These are phyloP conservation scores for Lachnellula occidentalis DNA, from an alignment of 2,329 filamentous ascomycete genomes.

Conservation along the genomic window DNA sequence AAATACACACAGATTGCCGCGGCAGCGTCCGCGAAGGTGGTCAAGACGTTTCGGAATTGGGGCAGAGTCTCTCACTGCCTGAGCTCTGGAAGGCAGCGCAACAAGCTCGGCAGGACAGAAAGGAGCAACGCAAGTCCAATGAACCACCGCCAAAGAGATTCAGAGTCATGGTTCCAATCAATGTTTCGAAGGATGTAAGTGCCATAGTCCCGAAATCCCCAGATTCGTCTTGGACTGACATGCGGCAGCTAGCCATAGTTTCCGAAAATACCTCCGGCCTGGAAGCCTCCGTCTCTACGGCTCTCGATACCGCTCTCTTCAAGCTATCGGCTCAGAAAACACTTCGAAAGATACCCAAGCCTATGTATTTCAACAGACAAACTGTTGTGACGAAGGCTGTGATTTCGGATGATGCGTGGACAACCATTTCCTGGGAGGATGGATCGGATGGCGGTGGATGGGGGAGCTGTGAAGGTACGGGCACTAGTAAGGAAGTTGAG, in stretches of 20 bases:
- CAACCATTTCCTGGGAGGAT: background rate
- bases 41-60: too few species aligned
- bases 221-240: background rate
- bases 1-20: too few species aligned
- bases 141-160: too few species aligned
- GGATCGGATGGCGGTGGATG: background rate
- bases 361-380: too few species aligned
- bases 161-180: too few species aligned
- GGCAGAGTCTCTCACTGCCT: too few species aligned
- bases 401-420: background rate
- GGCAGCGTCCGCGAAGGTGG: too few species aligned
- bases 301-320: constrained; percentile 43
- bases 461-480: background rate
- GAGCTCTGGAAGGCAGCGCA: too few species aligned
- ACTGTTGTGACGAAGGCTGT: background rate
- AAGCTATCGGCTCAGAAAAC: constrained; percentile 39
- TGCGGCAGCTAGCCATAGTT: background rate
- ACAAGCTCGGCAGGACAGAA: too few species aligned
- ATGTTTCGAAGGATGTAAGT: too few species aligned
- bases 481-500: background rate
- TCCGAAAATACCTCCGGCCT: background rate
- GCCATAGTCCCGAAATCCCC: background rate
- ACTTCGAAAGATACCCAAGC: background rate
- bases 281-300: constrained; percentile 31
- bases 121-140: too few species aligned